Evolutionary conservation across 352 stramenopile genomes (phyloP).

Genomic region (Pythium diclinum): DNA sequence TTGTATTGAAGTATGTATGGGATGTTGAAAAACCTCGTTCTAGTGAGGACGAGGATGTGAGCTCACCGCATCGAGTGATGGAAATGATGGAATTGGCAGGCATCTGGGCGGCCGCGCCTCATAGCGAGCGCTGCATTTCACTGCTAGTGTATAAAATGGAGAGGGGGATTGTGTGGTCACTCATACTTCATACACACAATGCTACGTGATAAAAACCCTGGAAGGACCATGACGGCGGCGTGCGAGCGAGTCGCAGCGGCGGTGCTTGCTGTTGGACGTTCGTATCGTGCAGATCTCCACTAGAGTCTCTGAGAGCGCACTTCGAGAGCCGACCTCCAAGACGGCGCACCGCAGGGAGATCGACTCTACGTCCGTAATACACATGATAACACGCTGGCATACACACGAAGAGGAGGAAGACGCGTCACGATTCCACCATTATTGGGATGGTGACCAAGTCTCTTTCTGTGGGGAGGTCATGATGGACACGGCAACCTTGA

Average conservation of each 20-base stretch:
- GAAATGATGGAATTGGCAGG: neutral
- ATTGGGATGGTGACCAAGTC: too few species aligned
- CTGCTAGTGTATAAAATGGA: neutral
- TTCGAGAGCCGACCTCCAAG: constrained; percentile 12
- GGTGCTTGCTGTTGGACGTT: constrained; percentile 55
- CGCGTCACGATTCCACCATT: too few species aligned
- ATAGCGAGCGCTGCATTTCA: neutral
- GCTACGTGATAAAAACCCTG: constrained; percentile 88
- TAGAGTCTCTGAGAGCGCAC: constrained; percentile 36
- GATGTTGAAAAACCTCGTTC: neutral
- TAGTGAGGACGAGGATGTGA: constrained; percentile 1
- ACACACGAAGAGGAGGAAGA: neutral
- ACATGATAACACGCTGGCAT: neutral
- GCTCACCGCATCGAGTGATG: neutral
- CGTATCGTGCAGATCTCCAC: constrained; percentile 65
- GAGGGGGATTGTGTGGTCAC: constrained; percentile 52
- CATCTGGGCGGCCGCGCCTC: neutral
- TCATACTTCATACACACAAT: constrained; percentile 89
- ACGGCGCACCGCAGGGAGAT: constrained; percentile 3
- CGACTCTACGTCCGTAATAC: constrained; percentile 17
- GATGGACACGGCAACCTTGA: neutral
- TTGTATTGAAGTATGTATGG: neutral
- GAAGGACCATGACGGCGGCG: constrained; percentile 46
- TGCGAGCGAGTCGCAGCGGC: neutral
- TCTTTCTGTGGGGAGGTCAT: too few species aligned